Base-by-base conservation (phyloP, 2,329 filamentous ascomycete genomes). In the Penicillium janthinellum region DNA sequence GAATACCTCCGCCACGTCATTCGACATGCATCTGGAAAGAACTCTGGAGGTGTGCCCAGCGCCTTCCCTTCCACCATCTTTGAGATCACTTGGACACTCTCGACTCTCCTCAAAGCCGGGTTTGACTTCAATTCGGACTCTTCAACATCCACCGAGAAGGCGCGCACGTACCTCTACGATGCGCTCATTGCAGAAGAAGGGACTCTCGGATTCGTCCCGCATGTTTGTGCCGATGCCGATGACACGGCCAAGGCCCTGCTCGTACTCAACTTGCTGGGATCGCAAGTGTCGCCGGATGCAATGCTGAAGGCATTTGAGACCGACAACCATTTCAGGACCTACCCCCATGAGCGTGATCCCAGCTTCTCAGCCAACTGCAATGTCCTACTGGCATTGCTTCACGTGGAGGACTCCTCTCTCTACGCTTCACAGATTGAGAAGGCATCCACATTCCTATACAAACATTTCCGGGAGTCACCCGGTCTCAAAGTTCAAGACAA, bases 341-440 rank as follows among this genome's bases (percentile, higher is more conserved):
- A 75, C 50, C 51, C 62, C 0, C 45, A 54, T 5, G 74, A 76
- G 60, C 56, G 71, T 25, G 65, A 74, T 56, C 64, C 70, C 2
- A 75, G 73, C 45, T 67, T 73, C n/a, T 73, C 66, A 3, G 72
- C 73, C 1, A 77, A 77, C 61, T 74, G 71, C 58, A 75, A 76
- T 57, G 71, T 71, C 12, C 56, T 77, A 3, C 37, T 72, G 37
- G 71, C 73, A 12, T 62, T 77, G 11, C 63, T 76, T 34, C 62
- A 66, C 15, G 59, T 62, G 6, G 57, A 61, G 10, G 60, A 73
- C 38, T 48, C 49, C 8, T 50, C 48, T 38, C 31, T n/a, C 1
- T 50, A 35, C n/a, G 20, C 48, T 8, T 37, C 5, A 12, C 48
- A 50, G 28, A 50, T 50, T 8, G 34, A 50, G 17, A 50, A 50